Evolutionary conservation across 805 yeast genomes (phyloP).

Genomic region (Candida sanyiensis): DNA sequence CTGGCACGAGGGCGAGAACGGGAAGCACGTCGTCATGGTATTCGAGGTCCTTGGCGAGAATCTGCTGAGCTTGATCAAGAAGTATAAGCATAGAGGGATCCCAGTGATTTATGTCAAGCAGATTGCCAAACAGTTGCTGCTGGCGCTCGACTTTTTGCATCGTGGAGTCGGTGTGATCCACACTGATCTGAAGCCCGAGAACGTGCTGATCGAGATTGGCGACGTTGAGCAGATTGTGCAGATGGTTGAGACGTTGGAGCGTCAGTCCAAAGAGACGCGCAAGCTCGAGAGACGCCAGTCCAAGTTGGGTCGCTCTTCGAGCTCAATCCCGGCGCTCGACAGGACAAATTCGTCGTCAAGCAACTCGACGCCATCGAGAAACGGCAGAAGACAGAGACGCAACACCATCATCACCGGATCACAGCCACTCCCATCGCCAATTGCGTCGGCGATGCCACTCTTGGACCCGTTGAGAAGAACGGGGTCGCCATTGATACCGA

Average conservation of each 20-base stretch:
- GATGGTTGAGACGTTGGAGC: slow-evolving; percentile 57
- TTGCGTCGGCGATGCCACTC: slow-evolving; percentile 40
- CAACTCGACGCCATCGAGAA: slow-evolving; percentile 23
- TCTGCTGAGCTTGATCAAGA: slow-evolving; percentile 72
- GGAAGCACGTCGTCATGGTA: slow-evolving; percentile 92
- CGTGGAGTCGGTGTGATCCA: slow-evolving; percentile 70
- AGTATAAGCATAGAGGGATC: slow-evolving; percentile 74
- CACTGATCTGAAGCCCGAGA: slow-evolving; percentile 71
- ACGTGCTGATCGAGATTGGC: slow-evolving; percentile 72
- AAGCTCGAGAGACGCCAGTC: slow-evolving; percentile 37
- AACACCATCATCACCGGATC: slow-evolving; percentile 82
- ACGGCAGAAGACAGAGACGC: slow-evolving; percentile 49
- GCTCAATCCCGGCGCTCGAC: slow-evolving; percentile 14
- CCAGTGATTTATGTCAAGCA: slow-evolving; percentile 74
- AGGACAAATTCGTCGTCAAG: slow-evolving; percentile 20
- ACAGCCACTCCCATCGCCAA: slow-evolving; percentile 87
- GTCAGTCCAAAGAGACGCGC: slow-evolving; percentile 39
- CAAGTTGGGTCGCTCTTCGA: slow-evolving; percentile 17
- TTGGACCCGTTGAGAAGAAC: slow-evolving; percentile 25
- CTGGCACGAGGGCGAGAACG: slow-evolving; percentile 84
- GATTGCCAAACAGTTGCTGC: slow-evolving; percentile 69
- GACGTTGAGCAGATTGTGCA: slow-evolving; percentile 75
- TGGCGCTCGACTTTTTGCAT: slow-evolving; percentile 68
- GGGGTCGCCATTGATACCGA: slow-evolving; percentile 9
- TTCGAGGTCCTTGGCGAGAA: slow-evolving; percentile 97